Base-by-base conservation (phyloP, 1,284 basidiomycete genomes). In the Ceratobasidium sp. region DNA sequence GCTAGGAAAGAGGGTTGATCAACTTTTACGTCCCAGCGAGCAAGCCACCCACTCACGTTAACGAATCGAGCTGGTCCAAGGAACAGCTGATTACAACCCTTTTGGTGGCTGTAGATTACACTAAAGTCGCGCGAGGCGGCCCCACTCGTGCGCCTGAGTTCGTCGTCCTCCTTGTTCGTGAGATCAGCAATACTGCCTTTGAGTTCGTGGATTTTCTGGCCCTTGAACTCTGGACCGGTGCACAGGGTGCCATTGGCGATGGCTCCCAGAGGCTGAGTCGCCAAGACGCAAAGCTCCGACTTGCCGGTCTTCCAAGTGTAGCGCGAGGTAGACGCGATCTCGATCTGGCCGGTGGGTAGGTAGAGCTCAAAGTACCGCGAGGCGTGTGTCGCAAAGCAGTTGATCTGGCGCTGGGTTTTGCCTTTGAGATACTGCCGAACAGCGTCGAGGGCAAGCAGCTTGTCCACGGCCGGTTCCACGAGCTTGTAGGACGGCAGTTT, bases 31-130 rank as follows among this genome's bases (percentile, higher is more conserved):
- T 37, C n/a, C 24, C n/a, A 34, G 48, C 43, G 34, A 54, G 54
- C 58, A 22, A n/a, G 22, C 14, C 7, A n/a, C 77, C 78, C 68
- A 84, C 92, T 87, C 83, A 95, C 94, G 81, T 97, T 97, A 76
- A 96, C 94, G 84, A 97, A 97, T 78, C 95, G 90, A 80, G 95
- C 95, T 62, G 95, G 95, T 1, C 95, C 95, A 78, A 97, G 85
- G 83, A 97, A 92, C 77, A 97, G 85, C 84, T 96, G 93, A 79
- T 95, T 95, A 84, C 93, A 94, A 83, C 94, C 93, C 85, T 94
- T 91, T 79, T 93, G 89, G 78, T 92, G 92, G 53, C 92, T 95
- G 81, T 94, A 92, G 75, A 96, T 94, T 78, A 97, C 93, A 80
- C 92, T 95, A 80, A 96, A 97, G 81, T 97, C 95, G 78, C 92